phyloP scores from a whole-genome alignment of 257 asterid species.

The Primulina eburnea region DNA sequence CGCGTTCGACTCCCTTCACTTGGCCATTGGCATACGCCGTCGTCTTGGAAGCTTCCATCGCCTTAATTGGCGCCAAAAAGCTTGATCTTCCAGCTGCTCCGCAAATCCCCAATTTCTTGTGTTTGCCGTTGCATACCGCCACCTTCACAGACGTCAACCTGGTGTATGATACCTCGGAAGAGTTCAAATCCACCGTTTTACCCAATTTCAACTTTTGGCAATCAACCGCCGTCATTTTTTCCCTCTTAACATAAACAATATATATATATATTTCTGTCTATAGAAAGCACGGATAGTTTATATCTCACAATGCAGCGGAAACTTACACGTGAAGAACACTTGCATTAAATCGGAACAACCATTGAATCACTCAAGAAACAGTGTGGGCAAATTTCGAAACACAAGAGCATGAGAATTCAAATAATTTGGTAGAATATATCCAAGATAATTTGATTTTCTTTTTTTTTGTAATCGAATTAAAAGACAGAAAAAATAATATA shows the following conservation, averaged over 20 bases:
- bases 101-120: slow-evolving; percentile 26
- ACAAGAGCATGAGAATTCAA: neutral
- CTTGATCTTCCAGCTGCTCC: slow-evolving; percentile 40
- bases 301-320: neutral
- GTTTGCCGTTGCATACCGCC: slow-evolving; percentile 23
- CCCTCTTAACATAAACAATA: neutral
- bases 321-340: neutral
- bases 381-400: neutral
- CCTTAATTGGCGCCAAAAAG: slow-evolving; percentile 52
- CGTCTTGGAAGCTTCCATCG: slow-evolving; percentile 57
- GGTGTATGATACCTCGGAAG: slow-evolving; percentile 24
- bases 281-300: neutral
- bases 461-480: neutral
- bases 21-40: slow-evolving; percentile 38
- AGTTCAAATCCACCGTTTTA: slow-evolving; percentile 25
- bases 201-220: slow-evolving; percentile 28
- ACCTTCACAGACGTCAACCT: slow-evolving; percentile 34
- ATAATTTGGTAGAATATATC: neutral
- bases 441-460: neutral
- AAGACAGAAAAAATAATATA: too few species aligned
- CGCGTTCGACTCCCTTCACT: slow-evolving; percentile 30
- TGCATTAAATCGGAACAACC: neutral
- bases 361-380: neutral
- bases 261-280: neutral
- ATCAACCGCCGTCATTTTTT: slow-evolving; percentile 48